Percentiles rank a stretch among this genome's conserved stretches.
phyloP scores from a whole-genome alignment of 208 protist genomes.

The Trypanosoma platydactyli region DNA sequence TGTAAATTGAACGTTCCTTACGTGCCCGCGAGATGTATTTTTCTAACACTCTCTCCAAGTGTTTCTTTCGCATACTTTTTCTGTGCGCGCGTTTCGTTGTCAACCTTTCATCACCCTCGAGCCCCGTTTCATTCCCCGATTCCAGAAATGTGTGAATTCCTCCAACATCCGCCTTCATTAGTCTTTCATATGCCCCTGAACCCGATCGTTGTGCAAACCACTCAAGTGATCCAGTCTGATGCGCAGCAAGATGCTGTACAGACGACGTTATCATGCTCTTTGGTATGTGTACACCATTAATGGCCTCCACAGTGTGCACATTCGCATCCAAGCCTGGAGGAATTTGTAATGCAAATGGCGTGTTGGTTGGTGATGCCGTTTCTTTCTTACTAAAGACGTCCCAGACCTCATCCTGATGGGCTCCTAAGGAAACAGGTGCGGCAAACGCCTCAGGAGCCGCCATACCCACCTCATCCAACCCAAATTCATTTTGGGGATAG shows the following conservation, averaged over 20 bases:
- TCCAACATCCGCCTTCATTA: constrained; percentile 31
- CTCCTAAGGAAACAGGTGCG: not conserved
- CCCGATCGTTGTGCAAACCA: constrained; percentile 67
- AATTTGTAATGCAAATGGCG: constrained; percentile 11
- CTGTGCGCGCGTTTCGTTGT: constrained; percentile 17
- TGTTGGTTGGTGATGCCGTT: not conserved
- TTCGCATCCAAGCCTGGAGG: constrained; percentile 42
- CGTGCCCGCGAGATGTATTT: constrained; percentile 74
- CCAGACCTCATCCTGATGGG: not conserved
- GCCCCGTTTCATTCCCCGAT: constrained; percentile 21
- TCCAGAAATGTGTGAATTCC: constrained; percentile 52
- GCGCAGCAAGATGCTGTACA: constrained; percentile 50
- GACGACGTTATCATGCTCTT: constrained; percentile 70
- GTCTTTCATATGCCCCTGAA: constrained; percentile 65
- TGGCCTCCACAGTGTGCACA: constrained; percentile 53
- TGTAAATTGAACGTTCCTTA: constrained; percentile 74
- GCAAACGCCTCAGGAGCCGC: not conserved
- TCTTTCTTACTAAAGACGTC: not conserved
- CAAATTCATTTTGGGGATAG: not conserved
- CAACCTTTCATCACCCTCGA: constrained; percentile 36
- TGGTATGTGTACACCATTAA: constrained; percentile 79
- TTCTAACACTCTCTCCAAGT: constrained; percentile 49
- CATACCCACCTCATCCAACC: not conserved
- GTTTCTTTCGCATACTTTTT: constrained; percentile 42
- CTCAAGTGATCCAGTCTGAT: constrained; percentile 69